Base-by-base conservation (phyloP, 2,329 filamentous ascomycete species). In the Pseudogymnoascus sp. region DNA sequence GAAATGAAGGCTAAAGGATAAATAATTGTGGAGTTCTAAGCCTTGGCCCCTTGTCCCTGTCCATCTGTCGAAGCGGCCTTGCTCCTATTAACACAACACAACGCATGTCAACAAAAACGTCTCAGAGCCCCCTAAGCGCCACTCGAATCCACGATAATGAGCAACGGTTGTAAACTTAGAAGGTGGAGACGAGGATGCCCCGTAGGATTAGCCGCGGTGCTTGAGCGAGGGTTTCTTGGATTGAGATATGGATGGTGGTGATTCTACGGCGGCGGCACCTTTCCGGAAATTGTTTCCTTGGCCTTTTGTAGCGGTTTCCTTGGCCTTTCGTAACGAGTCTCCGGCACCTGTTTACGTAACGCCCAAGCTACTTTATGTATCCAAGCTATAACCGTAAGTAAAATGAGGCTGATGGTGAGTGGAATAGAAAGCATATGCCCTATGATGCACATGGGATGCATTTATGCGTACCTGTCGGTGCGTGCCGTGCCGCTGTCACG, bases 401-500 rank as follows among this genome's bases (percentile, higher is more conserved):
- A n/a, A n/a, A 52, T 52, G n/a, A 31, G 7, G n/a, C 25, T 16
- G 8, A 52, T 11, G n/a, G 45, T 12, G 45, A 31, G 45, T 4
- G 2, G 14, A 8, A 52, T 52, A n/a, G 23, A 52, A 52, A 52
- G 16, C 16, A 33, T 55, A 55, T 33, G 28, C 12, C 4, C 11
- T 25, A 8, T 33, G 45, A 52, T 31, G n/a, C 23, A 28, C n/a
- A 31, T 55, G 14, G 12, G 25, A 6, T 5, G n/a, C 49, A 55
- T n/a, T 3, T 18, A 8, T 43, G 2, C n/a, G 21, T 52, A 28
- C 8, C 18, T 55, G 14, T 3, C n/a, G 8, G n/a, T 55, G 25
- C 45, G 49, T 12, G 25, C 49, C 49, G 49, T 55, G n/a, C 49
- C 49, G 45, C 45, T 52, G 49, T 14, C 41, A 55, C n/a, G 49